Evolutionary conservation across 2,329 filamentous ascomycete species (phyloP).

Genomic region (Cryphonectria parasitica): DNA sequence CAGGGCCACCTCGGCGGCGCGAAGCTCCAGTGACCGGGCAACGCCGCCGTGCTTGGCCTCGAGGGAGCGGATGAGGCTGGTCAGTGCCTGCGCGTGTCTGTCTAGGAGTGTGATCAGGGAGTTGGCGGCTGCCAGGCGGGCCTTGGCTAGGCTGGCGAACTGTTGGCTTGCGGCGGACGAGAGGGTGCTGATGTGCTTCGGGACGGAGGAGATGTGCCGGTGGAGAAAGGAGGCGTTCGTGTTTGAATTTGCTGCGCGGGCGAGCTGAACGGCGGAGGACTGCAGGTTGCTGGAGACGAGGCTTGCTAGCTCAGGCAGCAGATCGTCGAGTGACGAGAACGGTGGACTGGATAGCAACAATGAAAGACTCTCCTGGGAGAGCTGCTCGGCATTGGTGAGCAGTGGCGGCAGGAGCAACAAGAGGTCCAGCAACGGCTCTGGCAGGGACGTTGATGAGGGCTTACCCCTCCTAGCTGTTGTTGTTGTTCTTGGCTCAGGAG

Average conservation of each 20-base stretch:
- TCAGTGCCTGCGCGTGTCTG: slow-evolving; percentile 44
- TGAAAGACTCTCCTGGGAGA: slow-evolving; percentile 42
- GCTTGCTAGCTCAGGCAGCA: slow-evolving; percentile 52
- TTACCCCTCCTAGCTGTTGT: slow-evolving; percentile 29
- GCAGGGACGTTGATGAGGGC: slow-evolving; percentile 36
- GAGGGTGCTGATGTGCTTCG: slow-evolving; percentile 45
- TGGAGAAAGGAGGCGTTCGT: slow-evolving; percentile 63
- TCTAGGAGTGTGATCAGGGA: slow-evolving; percentile 45
- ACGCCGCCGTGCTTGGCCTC: slow-evolving; percentile 60
- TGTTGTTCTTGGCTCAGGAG: slow-evolving; percentile 31
- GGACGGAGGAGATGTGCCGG: slow-evolving; percentile 56
- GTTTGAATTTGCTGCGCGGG: slow-evolving; percentile 52
- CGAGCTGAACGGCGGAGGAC: slow-evolving; percentile 51
- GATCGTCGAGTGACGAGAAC: slow-evolving; percentile 50
- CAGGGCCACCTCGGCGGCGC: slow-evolving; percentile 49
- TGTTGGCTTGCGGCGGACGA: slow-evolving; percentile 38
- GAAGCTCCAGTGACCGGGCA: slow-evolving; percentile 55
- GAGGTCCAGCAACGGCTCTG: slow-evolving; percentile 55
- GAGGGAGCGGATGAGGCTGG: slow-evolving; percentile 52
- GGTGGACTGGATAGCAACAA: slow-evolving; percentile 56
- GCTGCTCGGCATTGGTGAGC: slow-evolving; percentile 44
- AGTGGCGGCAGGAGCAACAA: slow-evolving; percentile 58
- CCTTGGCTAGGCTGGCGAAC: slow-evolving; percentile 40
- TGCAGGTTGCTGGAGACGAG: slow-evolving; percentile 56
- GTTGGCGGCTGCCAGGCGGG: slow-evolving; percentile 46